These are phyloP conservation scores for Wickerhamiella allomyrinae DNA, from an alignment of 805 yeast species.

Conservation along the genomic window DNA sequence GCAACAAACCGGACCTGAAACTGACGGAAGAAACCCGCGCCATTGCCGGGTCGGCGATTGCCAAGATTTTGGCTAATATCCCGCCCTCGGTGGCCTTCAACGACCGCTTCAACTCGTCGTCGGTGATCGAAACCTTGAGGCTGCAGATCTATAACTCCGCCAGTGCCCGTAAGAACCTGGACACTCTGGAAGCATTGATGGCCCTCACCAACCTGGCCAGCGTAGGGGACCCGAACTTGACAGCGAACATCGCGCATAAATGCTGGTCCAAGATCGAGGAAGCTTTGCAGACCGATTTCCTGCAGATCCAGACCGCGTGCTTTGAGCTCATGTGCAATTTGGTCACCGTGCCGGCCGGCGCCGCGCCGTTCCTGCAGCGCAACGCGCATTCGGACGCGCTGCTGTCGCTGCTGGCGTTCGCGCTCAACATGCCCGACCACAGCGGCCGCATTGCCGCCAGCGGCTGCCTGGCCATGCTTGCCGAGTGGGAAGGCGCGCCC, in stretches of 20 bases:
- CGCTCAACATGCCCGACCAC: slow-evolving; percentile 21
- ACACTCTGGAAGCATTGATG: slow-evolving; percentile 39
- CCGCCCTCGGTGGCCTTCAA: slow-evolving; percentile 26
- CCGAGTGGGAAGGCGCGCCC: slow-evolving; percentile 26
- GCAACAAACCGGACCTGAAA: slow-evolving; percentile 8
- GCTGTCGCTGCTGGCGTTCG: slow-evolving; percentile 21
- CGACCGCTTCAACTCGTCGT: slow-evolving; percentile 20
- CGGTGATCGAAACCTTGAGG: slow-evolving; percentile 23
- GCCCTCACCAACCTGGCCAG: slow-evolving; percentile 60
- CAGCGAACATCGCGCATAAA: slow-evolving; percentile 27
- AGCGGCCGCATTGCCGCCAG: slow-evolving; percentile 26
- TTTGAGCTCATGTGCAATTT: slow-evolving; percentile 54
- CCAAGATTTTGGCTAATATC: slow-evolving; percentile 25
- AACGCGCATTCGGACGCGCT: slow-evolving; percentile 19
- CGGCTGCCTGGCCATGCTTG: slow-evolving; percentile 28
- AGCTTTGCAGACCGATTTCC: slow-evolving; percentile 32
- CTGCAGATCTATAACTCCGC: slow-evolving; percentile 17
- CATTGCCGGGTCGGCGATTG: slow-evolving; percentile 21
- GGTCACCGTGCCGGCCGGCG: slow-evolving; percentile 27
- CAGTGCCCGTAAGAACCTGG: slow-evolving; percentile 21
- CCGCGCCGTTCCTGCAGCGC: slow-evolving; percentile 26
- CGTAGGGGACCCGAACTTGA: slow-evolving; percentile 27
- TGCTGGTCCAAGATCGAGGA: slow-evolving; percentile 36
- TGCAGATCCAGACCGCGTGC: slow-evolving; percentile 40
- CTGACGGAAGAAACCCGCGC: slow-evolving; percentile 13